Evolutionary conservation across 1,284 basidiomycete species (phyloP), one percentile per base, ranked within the genome.

Genomic region (Schizophyllum amplum): DNA sequence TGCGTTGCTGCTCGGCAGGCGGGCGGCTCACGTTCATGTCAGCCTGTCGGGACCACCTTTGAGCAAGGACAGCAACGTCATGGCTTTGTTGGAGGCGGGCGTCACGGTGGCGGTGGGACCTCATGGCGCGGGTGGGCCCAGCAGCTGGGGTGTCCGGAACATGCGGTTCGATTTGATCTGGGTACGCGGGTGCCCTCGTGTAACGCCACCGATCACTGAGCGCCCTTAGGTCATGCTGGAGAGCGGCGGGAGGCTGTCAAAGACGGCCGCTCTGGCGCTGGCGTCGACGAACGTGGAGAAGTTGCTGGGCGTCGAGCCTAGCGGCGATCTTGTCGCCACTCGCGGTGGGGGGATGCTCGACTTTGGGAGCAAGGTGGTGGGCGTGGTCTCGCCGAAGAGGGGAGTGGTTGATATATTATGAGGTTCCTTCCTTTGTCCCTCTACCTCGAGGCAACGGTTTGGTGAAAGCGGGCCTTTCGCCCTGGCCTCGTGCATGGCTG

Each of bases 41-140:
- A 86, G 83, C 55, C 70, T 90, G 20, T 76, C 86, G 27, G 89
- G 88, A 0, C 86, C 85, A 5, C 90, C 90, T 0, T 68, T 92
- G 17, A 80, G 82, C 0, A 67, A 75, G 53, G 72, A 81, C 25
- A 86, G 76, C 47, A 76, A 83, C 0, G 70, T 87, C 7, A 69
- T 76, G 1, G 71, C 73, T 54, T 74, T 92, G 4, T 65, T 80
- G 23, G 71, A 73, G 4, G 75, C 84, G 52, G 85, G 86, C 57
- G 84, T 92, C 47, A 84, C 75, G 2, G 83, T 91, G 23, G 90
- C 80, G 1, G 66, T 92, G 49, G 33, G 90, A 82, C 0, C 71
- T 90, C 24, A 24, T 50, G 48, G 24, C 48, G 20, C 21, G 48
- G 13, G n/a, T 17, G 46, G 86, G 86, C 6, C 74, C 84, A 26